Base-by-base conservation (phyloP, 176 grass and related monocot genomes). In the Aegilops longissima region DNA sequence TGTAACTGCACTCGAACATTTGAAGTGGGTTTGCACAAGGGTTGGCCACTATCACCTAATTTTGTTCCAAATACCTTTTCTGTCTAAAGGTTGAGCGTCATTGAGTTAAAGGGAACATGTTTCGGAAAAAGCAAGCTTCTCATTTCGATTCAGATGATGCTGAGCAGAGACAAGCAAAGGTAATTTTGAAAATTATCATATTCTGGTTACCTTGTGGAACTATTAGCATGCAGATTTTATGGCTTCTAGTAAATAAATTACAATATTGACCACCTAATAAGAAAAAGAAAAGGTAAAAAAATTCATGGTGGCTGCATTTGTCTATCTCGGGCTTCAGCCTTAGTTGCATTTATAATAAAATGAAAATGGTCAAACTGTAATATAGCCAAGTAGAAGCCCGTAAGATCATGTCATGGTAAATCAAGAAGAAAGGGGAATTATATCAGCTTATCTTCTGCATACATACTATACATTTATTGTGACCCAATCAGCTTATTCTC, bases 131-230 rank as follows among this genome's bases (percentile, higher is more conserved):
- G 83, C 88, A 92, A 9, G 36, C n/a, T 27, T 69, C 81, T 58
- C 88, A 87, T 71, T 85, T 86, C 39, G 82, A 59, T 70, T 79
- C 64, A 63, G 84, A 61, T 72, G 78, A 88, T 29, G 80, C 77
- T 52, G 88, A 92, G 18, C 80, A 83, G 51, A 73, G 87, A 79
- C 81, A 94, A 83, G 77, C 80, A 80, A 94, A 94, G 95, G 95
- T 92, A 89, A 12, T 36, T 29, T 42, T 76, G 1, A 69, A 85
- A 82, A 36, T 42, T 58, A 1, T 31, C 66, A 64, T 82, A 13
- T 83, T 27, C 30, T 87, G 58, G 74, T 69, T 70, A 69, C 12
- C 44, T 84, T 52, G 20, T 85, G 35, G 47, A 83, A 56, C 11
- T 65, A 63, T 82, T 70, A 24, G 29, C 54, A 74, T 66, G 2